Percentiles rank a stretch among this genome's conserved stretches.
Conservation (phyloP, 2,329 filamentous ascomycete species). For the Fusarium sterilihyphosum region DNA sequence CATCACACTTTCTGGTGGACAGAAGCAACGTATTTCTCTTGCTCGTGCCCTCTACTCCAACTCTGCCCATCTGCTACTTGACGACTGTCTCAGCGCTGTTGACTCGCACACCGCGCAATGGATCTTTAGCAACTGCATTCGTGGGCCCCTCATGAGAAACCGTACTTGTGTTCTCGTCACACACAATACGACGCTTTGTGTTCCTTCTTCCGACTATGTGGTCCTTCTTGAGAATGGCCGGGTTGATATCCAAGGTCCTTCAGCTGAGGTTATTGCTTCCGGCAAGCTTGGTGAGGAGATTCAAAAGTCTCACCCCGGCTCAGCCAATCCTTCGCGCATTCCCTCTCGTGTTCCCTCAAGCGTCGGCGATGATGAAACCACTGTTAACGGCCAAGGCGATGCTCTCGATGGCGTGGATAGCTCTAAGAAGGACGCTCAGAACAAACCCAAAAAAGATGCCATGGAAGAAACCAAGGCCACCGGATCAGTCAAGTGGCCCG, state of each 20-base stretch:
- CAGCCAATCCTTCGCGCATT: slow-evolving; percentile 74
- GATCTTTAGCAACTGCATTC: slow-evolving; percentile 95
- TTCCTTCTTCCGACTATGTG: slow-evolving; percentile 81
- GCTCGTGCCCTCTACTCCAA: slow-evolving; percentile 98
- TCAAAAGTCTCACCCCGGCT: slow-evolving; percentile 75
- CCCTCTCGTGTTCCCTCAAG: slow-evolving; percentile 83
- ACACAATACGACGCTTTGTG: slow-evolving; percentile 90
- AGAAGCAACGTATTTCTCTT: slow-evolving; percentile 96
- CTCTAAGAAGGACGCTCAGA: slow-evolving; percentile 56
- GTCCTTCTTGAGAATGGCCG: slow-evolving; percentile 90
- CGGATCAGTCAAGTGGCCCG: slow-evolving; percentile 87
- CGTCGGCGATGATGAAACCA: slow-evolving; percentile 71
- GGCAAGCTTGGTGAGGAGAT: slow-evolving; percentile 90
- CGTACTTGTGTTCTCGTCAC: slow-evolving; percentile 96
- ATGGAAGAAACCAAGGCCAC: slow-evolving; percentile 82
- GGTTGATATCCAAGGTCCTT: slow-evolving; percentile 78
- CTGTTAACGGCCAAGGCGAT: slow-evolving; percentile 61
- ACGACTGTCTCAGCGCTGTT: slow-evolving; percentile 95
- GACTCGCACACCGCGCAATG: slow-evolving; percentile 98
- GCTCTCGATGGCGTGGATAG: slow-evolving; percentile 57
- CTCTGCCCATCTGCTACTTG: slow-evolving; percentile 87
- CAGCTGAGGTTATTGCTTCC: slow-evolving; percentile 82
- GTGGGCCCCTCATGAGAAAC: slow-evolving; percentile 85
- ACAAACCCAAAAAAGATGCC: slow-evolving; percentile 59
- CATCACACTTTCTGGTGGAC: slow-evolving; percentile 93